Evolutionary conservation across 2,329 filamentous ascomycete species (phyloP), one percentile per base, ranked within the genome.

Genomic region (Diplodia seriata): DNA sequence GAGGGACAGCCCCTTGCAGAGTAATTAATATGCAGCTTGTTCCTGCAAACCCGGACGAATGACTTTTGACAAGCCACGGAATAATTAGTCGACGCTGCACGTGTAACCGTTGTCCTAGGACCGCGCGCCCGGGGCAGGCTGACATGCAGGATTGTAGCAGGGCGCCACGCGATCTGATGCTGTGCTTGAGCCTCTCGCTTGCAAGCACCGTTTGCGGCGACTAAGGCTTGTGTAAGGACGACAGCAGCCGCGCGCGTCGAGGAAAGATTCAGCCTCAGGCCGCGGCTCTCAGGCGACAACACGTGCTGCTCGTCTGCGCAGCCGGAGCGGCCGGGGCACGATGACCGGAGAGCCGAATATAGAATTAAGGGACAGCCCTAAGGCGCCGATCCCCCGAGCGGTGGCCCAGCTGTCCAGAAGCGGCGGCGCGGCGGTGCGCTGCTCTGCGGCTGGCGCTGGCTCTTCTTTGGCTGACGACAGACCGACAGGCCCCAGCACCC

Each of bases 321-420:
- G 20, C 57, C 57, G 57, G 40, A 23, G 20, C 26, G 26, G 26
- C 8, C 18, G 57, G 57, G 40, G 29, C 26, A 62, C 29, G 49
- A 15, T 33, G 47, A 49, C 33, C n/a, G 23, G 29, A 31, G 26
- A 4, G 59, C 59, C 59, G 59, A 63, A 63, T 51, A 51, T 53
- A 63, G 59, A 63, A 63, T 50, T 49, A 62, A 62, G 59, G 59
- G 59, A 63, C 59, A 63, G 59, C 59, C 59, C 59, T 63, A 63
- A 47, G n/a, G 23, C 47, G 59, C 59, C 59, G 59, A 63, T 63
- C 59, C 59, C 59, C 59, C 59, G 59, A 63, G 59, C 26, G 59
- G 14, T 26, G 18, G 29, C 47, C 15, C 43, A 20, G 43, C 57
- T 31, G 57, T 50, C 59, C 59, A 63, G 59, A 63, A 63, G 59